A percentile compares a stretch with the other conserved stretches of the same genome.
These are phyloP conservation scores for Castanea crenata DNA, from an alignment of 306 rosid genomes.

Conservation along the genomic window DNA sequence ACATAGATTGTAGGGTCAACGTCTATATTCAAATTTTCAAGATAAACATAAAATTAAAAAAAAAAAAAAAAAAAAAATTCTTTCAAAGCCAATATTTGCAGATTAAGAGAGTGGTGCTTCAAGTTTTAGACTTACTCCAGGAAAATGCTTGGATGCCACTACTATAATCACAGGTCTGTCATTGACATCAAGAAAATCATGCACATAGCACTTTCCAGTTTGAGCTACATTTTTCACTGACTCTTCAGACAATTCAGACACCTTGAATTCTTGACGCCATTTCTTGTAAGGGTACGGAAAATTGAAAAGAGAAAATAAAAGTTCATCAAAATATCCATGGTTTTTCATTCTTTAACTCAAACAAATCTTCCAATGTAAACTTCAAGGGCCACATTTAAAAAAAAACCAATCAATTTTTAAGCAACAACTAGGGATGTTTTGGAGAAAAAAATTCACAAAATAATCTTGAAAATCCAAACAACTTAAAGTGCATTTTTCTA, in stretches of 20 bases:
- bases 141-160: conserved; percentile 74
- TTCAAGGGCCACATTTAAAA: neutral
- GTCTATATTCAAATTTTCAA: conserved; percentile 4
- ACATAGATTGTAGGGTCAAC: neutral
- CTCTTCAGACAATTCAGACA: conserved; percentile 68
- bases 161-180: conserved; percentile 81
- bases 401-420: neutral
- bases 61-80: too few species aligned
- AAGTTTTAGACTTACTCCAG: conserved; percentile 52
- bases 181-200: conserved; percentile 70
- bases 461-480: neutral
- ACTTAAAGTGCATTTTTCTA: neutral
- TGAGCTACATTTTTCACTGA: conserved; percentile 53
- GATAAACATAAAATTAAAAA: neutral
- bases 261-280: conserved; percentile 92
- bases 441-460: neutral
- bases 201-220: conserved; percentile 82
- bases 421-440: neutral
- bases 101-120: neutral
- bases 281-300: conserved; percentile 53
- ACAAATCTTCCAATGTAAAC: neutral
- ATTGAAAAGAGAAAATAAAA: conserved; percentile 1
- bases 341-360: neutral
- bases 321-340: neutral
- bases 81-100: neutral